Base-by-base conservation (phyloP, 176 grass and related monocot genomes). In the Metroxylon sagu region DNA sequence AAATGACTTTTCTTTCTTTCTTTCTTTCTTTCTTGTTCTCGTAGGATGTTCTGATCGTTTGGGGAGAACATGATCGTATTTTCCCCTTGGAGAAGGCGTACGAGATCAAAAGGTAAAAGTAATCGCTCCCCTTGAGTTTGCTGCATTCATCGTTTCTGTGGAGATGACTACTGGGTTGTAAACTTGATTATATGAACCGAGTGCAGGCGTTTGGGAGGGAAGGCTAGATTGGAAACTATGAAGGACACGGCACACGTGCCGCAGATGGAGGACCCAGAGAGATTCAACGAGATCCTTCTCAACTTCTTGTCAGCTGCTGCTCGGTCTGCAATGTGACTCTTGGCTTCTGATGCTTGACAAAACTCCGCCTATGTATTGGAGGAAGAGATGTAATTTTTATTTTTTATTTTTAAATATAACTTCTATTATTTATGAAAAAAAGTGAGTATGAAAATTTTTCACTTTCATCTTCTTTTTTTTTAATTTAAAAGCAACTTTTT, bases 31-130 rank as follows among this genome's bases (percentile, higher is more conserved):
- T 6, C 2, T 12, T 12, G 8, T 43, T 43, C 7, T 54, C 30
- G 55, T 70, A 95, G 90, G 76, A 90, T 61, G 85, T 95, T 63
- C 67, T 95, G 48, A 76, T 95, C 50, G 59, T 95, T 2, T 95
- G 90, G 90, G 90, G 90, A 64, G 90, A 90, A 56, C 76, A 90
- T 31, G 90, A 95, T 43, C 82, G 81, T 71, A 78, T 95, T 62
- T 95, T 90, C 28, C 90, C 83, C 12, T 49, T 90, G 68, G 79
- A 84, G 23, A 95, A 89, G 62, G 90, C 71, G 0, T 61, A 68
- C 29, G 17, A 84, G 55, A 65, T 95, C 25, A 50, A 79, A 35
- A 87, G 71, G 90, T 95, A 53, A 23, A 23, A 81, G 67, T 52
- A 1, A 43, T 14, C 35, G 12, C 14, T 0, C 10, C 19, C 5